Conservation (phyloP, 148 eudicot species). For the Tetragonia tetragonoides region DNA sequence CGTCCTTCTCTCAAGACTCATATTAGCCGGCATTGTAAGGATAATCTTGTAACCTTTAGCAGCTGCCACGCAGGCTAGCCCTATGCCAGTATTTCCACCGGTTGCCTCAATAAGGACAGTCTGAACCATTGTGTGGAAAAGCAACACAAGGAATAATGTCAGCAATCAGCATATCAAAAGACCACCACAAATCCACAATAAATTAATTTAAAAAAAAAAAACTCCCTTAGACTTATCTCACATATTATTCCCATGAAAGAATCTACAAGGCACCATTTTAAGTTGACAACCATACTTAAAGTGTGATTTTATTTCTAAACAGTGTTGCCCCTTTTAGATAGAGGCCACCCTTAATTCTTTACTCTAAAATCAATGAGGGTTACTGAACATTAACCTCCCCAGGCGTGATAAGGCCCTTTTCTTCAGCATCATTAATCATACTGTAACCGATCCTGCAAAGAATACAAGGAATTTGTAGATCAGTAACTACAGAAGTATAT, state of each 20-base stretch:
- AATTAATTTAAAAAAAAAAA: not conserved
- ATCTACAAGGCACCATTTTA: not conserved
- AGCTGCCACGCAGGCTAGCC: conserved; percentile 82
- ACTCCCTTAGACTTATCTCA: not conserved
- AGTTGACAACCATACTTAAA: not conserved
- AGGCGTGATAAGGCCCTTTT: conserved; percentile 40
- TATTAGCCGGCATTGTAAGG: conserved; percentile 73
- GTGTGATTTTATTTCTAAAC: not conserved
- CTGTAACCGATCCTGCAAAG: conserved; percentile 44
- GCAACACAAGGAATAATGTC: not conserved
- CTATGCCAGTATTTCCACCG: conserved; percentile 91
- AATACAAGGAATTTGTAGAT: conserved; percentile 1
- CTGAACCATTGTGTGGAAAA: conserved; percentile 27
- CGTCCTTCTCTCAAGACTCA: conserved; percentile 81
- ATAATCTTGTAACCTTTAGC: conserved; percentile 85
- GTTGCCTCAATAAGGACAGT: conserved; percentile 82
- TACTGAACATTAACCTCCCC: conserved; percentile 36
- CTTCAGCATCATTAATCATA: conserved; percentile 50
- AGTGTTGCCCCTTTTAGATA: not conserved
- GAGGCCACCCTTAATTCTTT: no score
- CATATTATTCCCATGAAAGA: not conserved
- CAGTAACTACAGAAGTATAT: not conserved
- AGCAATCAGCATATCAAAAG: not conserved
- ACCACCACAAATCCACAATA: not conserved
- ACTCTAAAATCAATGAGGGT: no score